A percentile compares a stretch with the other conserved stretches of the same genome.
These are phyloP conservation scores for Calonectria henricotiae DNA, from an alignment of 2,329 filamentous ascomycete genomes.

Conservation along the genomic window DNA sequence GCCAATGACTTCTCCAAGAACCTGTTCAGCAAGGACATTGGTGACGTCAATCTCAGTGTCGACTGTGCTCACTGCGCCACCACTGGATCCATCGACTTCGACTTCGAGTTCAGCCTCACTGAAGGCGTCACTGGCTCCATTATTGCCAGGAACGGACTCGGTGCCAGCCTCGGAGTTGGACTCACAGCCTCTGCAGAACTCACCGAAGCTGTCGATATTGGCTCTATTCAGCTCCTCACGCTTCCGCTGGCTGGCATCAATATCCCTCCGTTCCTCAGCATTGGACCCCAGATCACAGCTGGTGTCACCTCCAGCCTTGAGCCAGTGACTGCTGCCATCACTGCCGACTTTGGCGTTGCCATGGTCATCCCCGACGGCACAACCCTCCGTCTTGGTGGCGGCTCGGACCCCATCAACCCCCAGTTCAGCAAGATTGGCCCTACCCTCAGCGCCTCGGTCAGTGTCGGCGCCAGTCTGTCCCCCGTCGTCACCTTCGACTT, in stretches of 20 bases:
- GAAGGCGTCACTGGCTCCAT: not conserved
- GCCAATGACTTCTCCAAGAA: constrained; percentile 27
- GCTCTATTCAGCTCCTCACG: not conserved
- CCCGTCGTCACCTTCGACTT: constrained; percentile 28
- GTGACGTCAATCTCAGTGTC: constrained; percentile 12
- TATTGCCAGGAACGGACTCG: constrained; percentile 6
- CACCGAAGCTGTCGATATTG: constrained; percentile 2
- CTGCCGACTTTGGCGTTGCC: constrained; percentile 18
- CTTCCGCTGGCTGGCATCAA: constrained; percentile 2
- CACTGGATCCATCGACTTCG: constrained; percentile 25
- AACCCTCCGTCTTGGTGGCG: constrained; percentile 6
- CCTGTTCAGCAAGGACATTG: constrained; percentile 21
- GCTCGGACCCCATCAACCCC: constrained; percentile 23
- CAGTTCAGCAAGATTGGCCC: constrained; percentile 28
- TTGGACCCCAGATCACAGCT: constrained; percentile 4
- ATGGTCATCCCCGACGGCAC: constrained; percentile 30
- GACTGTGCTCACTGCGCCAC: constrained; percentile 28
- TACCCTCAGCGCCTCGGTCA: constrained; percentile 23
- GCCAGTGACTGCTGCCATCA: constrained; percentile 12
- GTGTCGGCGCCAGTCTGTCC: constrained; percentile 14
- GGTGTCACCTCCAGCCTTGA: constrained; percentile 8
- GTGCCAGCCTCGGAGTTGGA: not conserved
- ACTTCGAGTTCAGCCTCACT: constrained; percentile 17
- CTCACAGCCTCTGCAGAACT: constrained; percentile 7
- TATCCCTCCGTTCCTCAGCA: not conserved